Evolutionary conservation across 306 rosid species (phyloP).

Genomic region (Gynostemma pentaphyllum): DNA sequence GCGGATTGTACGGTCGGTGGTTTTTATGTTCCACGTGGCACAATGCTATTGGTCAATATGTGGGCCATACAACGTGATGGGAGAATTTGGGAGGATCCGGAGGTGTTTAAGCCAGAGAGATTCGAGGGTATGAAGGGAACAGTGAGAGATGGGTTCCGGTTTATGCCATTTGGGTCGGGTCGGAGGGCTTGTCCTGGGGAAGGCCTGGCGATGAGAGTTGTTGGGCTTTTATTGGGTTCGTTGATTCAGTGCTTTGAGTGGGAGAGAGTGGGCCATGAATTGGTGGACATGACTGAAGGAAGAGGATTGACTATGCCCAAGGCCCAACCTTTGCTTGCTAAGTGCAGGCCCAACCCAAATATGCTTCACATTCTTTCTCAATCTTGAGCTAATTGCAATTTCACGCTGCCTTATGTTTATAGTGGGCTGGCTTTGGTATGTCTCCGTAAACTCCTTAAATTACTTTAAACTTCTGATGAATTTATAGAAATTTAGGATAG

Average conservation of each 20-base stretch:
- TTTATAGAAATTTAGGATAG: neutral
- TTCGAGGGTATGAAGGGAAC: neutral
- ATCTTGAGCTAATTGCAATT: too few relatives aligned
- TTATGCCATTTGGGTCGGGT: neutral
- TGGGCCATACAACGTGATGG: constrained; percentile 8
- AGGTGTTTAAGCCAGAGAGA: neutral
- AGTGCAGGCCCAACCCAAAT: neutral
- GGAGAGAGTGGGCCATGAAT: neutral
- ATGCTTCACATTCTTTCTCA: too few relatives aligned
- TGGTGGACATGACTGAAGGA: neutral
- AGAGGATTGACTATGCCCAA: neutral
- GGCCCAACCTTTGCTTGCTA: neutral
- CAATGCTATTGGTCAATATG: neutral
- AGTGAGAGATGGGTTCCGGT: neutral
- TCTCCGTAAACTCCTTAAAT: too few relatives aligned
- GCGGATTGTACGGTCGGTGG: neutral
- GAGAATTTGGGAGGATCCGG: neutral
- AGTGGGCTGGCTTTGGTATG: too few relatives aligned
- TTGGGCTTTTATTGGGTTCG: neutral
- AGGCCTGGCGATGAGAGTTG: neutral
- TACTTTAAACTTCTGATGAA: neutral
- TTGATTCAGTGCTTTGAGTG: constrained; percentile 3
- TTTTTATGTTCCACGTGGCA: neutral
- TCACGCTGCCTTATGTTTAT: too few relatives aligned
- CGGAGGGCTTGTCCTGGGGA: constrained; percentile 4